Conservation (phyloP, 1,139 yeast genomes). For the Lodderomyces theae region DNA sequence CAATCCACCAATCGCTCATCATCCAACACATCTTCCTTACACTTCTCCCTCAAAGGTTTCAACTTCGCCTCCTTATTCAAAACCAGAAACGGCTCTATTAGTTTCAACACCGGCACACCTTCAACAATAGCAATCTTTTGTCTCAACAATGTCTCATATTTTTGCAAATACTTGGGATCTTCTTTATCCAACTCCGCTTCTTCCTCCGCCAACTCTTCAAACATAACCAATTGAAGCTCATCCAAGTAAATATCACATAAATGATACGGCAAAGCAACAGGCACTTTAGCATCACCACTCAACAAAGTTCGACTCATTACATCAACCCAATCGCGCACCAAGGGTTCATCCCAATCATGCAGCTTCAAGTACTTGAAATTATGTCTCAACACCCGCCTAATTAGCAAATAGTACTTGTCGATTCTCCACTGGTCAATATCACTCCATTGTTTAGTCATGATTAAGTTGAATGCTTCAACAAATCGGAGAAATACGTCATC, state of each 20-base stretch:
- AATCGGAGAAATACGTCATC: conserved; percentile 34
- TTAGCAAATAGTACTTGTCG: conserved; percentile 79
- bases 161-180: conserved; percentile 22
- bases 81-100: conserved; percentile 58
- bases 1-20: conserved; percentile 66
- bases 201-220: conserved; percentile 44
- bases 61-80: conserved; percentile 50
- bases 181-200: conserved; percentile 40
- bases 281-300: conserved; percentile 57
- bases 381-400: conserved; percentile 73
- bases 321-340: conserved; percentile 46
- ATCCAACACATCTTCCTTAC: conserved; percentile 60
- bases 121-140: conserved; percentile 33
- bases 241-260: conserved; percentile 80
- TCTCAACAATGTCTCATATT: conserved; percentile 24
- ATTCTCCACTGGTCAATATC: conserved; percentile 80
- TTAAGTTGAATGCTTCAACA: conserved; percentile 76
- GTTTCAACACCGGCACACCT: conserved; percentile 50
- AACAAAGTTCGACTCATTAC: conserved; percentile 46
- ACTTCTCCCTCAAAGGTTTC: conserved; percentile 66
- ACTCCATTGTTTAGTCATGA: conserved; percentile 82
- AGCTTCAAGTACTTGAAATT: conserved; percentile 55
- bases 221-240: conserved; percentile 70
- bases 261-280: conserved; percentile 82
- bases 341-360: conserved; percentile 54